Conservation (phyloP, 208 protist genomes). For the Naegleria gruberi region DNA sequence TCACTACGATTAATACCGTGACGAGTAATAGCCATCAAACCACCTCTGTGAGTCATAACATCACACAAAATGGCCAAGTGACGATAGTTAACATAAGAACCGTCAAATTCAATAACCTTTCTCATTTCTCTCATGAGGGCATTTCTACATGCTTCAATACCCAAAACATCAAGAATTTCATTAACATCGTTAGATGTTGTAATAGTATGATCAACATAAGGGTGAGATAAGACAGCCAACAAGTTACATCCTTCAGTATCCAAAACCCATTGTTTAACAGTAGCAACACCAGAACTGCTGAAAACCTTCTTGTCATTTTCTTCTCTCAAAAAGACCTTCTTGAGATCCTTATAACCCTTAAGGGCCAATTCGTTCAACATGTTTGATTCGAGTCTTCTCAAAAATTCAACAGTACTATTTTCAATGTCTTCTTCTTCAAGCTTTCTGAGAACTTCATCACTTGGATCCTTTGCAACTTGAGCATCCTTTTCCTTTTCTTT, state of each 20-base stretch:
- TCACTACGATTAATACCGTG: conserved; percentile 90
- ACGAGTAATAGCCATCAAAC: conserved; percentile 90
- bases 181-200: conserved; percentile 95
- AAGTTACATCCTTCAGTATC: conserved; percentile 95
- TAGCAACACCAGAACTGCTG: background rate
- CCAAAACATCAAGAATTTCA: conserved; percentile 92
- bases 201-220: conserved; percentile 78
- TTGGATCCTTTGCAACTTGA: conserved; percentile 21
- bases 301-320: conserved; percentile 34
- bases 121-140: conserved; percentile 71
- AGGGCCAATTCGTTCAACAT: conserved; percentile 61
- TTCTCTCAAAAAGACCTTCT: conserved; percentile 74
- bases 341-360: conserved; percentile 85
- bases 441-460: conserved; percentile 53
- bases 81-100: conserved; percentile 98
- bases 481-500: conserved; percentile 39
- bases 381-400: conserved; percentile 57
- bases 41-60: conserved; percentile 95
- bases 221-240: conserved; percentile 71
- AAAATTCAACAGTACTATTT: conserved; percentile 66
- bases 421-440: conserved; percentile 31
- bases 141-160: conserved; percentile 76
- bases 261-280: conserved; percentile 33
- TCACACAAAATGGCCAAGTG: conserved; percentile 95
- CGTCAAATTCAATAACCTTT: conserved; percentile 83